Percentiles rank a stretch among this genome's conserved stretches.
Evolutionary conservation across 2,329 filamentous ascomycete species (phyloP).

Genomic region (Neofusicoccum kwambonambiense): DNA sequence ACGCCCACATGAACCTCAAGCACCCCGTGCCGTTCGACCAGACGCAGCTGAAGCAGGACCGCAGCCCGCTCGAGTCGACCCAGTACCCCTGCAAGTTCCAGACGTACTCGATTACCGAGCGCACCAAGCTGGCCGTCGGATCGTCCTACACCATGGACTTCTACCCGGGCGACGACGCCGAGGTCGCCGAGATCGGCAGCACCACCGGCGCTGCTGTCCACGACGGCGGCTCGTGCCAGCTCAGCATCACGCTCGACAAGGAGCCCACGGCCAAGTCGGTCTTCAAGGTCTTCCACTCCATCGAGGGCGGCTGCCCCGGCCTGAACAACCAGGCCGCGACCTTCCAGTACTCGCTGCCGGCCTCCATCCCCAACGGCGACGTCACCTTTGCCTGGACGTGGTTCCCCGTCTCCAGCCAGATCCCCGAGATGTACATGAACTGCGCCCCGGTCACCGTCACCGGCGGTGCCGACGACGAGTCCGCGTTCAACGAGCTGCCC

Average conservation of each 20-base stretch:
- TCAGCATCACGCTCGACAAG: constrained; percentile 69
- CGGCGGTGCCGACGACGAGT: constrained; percentile 49
- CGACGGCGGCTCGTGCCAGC: constrained; percentile 87
- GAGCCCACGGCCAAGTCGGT: constrained; percentile 54
- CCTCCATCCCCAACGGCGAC: constrained; percentile 69
- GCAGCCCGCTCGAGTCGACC: background rate
- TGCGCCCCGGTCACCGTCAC: constrained; percentile 73
- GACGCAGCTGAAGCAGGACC: constrained; percentile 1
- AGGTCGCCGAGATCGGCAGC: constrained; percentile 5
- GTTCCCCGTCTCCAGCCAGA: constrained; percentile 77
- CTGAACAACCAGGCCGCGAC: constrained; percentile 55
- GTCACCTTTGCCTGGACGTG: constrained; percentile 89
- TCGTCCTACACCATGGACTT: constrained; percentile 63
- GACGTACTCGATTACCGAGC: background rate
- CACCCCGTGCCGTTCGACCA: constrained; percentile 2
- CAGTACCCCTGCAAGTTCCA: constrained; percentile 14
- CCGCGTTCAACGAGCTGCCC: constrained; percentile 63
- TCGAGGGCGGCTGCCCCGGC: constrained; percentile 81
- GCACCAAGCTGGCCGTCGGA: constrained; percentile 50
- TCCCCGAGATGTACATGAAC: constrained; percentile 96
- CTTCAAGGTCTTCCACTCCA: constrained; percentile 89
- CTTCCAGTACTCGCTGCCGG: constrained; percentile 72
- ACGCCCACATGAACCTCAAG: constrained; percentile 10
- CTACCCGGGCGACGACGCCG: constrained; percentile 25
- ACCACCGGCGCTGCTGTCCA: constrained; percentile 69